Base-by-base conservation (phyloP, 1,139 yeast species). In the Yamadazyma atmosphaerica region DNA sequence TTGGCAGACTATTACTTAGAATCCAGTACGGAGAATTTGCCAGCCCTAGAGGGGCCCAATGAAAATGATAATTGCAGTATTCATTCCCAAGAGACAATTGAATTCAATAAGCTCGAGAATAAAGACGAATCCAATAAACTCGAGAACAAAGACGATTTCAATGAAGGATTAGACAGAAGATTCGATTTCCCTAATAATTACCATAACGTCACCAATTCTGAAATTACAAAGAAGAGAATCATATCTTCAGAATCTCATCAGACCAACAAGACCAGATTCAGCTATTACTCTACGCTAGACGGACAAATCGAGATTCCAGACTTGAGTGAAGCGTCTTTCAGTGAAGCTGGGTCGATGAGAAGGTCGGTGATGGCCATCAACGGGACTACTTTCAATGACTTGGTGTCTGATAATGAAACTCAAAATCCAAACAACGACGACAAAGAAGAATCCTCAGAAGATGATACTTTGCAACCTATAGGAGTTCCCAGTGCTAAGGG, bases 241-340 rank as follows among this genome's bases (percentile, higher is more conserved):
- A 38, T 49, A 5, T 46, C 50, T 6, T 35, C 43, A n/a, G 54
- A 44, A 6, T 46, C 56, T 6, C 36, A 31, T 14, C 49, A 41
- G 33, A 46, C 57, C 3, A 41, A 43, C 21, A 47, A 42, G 35
- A 51, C 65, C 1, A 52, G 63, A 35, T 38, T 43, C 35, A 63
- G 65, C 37, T 62, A 53, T 40, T 46, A 55, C 25, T 56, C 67
- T 1, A 45, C 49, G 3, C 39, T 55, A 1, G 54, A 53, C 25
- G 76, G 76, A 2, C 74, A 69, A 41, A 72, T 72, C 24, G 74
- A 69, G 42, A 72, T 72, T 17, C 77, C 77, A 0, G 70, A 69
- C 35, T 56, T 68, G 27, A 52, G 58, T 36, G 62, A 60, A 38
- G 54, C 55, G 6, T 51, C 58, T 6, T 60, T 50, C 38, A 49